Evolutionary conservation across 2,329 filamentous ascomycete genomes (phyloP), one percentile per base, ranked within the genome.

Genomic region (Thielaviopsis musarum): DNA sequence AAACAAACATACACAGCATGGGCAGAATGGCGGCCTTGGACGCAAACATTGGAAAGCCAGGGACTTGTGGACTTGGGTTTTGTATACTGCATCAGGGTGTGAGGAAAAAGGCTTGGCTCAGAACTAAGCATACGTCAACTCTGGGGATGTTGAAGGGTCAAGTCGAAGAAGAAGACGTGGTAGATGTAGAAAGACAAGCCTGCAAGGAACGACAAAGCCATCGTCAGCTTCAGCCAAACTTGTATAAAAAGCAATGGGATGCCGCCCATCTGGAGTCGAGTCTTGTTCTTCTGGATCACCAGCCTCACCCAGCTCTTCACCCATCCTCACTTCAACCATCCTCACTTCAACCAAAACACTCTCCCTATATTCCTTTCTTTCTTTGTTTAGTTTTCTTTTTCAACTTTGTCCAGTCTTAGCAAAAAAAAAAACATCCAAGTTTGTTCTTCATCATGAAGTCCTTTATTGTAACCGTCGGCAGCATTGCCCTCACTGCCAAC

Each of bases 391-490:
- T 56, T 28, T 34, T 54, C n/a, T 52, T 5, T 6, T 17, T 13
- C 5, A 24, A 17, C 28, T 22, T 51, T 56, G 21, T 51, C 45
- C 48, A 26, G 41, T 56, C 53, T 59, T 28, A 45, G 26, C 21
- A 15, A 30, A 13, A 19, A 26, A 41, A 13, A 56, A 24, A 7
- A 12, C 7, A 28, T 10, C n/a, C 7, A n/a, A n/a, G 22, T 15
- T 21, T 7, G 26, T 51, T 38, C 22, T 51, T 24, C 53, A 62
- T 28, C 49, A 62, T 62, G 61, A 62, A 62, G 61, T 38, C 51
- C 28, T 58, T 57, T 30, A 30, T 52, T 28, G 49, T 52, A 53
- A 56, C 58, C 41, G 26, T 60, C 15, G 56, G 58, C 22, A 52
- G 54, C 52, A 55, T 58, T 13, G 52, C 54, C 55, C 38, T 62